Evolutionary conservation across 2,329 filamentous ascomycete genomes (phyloP).

Genomic region (Epichloe festucae): DNA sequence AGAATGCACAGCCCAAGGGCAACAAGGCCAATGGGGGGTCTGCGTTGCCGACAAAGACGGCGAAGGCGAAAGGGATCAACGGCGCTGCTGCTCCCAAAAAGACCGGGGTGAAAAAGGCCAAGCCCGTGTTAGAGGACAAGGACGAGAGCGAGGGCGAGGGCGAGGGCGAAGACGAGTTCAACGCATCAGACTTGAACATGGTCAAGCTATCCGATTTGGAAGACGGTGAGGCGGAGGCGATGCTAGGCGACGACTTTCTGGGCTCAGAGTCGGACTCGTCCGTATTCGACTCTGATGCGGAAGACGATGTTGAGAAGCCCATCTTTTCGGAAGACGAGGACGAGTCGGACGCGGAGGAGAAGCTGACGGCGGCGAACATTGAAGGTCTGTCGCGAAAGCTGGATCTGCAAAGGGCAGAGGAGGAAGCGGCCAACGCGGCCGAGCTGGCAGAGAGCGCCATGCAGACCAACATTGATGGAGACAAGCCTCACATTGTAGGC

Average conservation of each 20-base stretch:
- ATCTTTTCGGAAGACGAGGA: constrained; percentile 96
- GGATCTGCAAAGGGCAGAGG: constrained; percentile 62
- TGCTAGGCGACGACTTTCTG: constrained; percentile 46
- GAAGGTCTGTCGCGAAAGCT: constrained; percentile 78
- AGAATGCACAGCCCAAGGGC: constrained; percentile 13
- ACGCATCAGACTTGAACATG: constrained; percentile 35
- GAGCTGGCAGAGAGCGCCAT: constrained; percentile 76
- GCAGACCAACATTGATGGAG: constrained; percentile 85
- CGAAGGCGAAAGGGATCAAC: constrained; percentile 8
- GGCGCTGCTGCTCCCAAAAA: constrained; percentile 5
- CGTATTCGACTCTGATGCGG: constrained; percentile 59
- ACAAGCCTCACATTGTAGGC: constrained; percentile 55
- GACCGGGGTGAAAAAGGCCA: constrained; percentile 17
- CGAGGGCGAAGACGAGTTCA: constrained; percentile 29
- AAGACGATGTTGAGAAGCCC: constrained; percentile 34
- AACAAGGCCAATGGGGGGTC: constrained; percentile 5
- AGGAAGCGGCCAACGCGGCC: constrained; percentile 70
- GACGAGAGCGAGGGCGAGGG: constrained; percentile 14
- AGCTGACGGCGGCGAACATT: constrained; percentile 90
- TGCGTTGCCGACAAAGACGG: constrained; percentile 15
- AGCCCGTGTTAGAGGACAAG: constrained; percentile 14
- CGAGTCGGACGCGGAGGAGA: constrained; percentile 76
- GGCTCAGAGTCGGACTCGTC: constrained; percentile 42
- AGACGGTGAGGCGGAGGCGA: constrained; percentile 20
- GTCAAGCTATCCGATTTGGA: constrained; percentile 27